A percentile compares a stretch with the other conserved stretches of the same genome.
Evolutionary conservation across 352 stramenopile species (phyloP).

Genomic region (Pythium dissimile): DNA sequence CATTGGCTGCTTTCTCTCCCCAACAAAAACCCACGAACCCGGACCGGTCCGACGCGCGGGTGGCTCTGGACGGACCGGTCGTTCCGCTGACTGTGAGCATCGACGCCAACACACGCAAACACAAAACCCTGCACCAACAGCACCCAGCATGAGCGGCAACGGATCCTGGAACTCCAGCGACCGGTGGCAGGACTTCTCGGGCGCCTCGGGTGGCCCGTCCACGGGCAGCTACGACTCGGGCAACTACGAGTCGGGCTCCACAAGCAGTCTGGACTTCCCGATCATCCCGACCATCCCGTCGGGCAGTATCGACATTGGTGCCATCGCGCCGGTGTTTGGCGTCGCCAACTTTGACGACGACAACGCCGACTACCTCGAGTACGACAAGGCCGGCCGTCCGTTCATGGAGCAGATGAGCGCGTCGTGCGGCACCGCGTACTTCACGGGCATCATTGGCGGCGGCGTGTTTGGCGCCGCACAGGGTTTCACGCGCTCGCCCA

Average conservation of each 20-base stretch:
- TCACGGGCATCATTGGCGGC: conserved; percentile 80
- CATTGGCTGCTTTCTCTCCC: too few relatives aligned
- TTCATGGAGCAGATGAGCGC: conserved; percentile 84
- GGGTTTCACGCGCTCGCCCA: conserved; percentile 69
- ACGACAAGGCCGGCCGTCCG: conserved; percentile 77
- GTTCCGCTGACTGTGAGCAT: background rate
- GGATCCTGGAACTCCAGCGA: conserved; percentile 69
- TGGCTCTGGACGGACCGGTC: conserved; percentile 7
- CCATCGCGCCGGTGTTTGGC: conserved; percentile 85
- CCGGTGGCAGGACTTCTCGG: conserved; percentile 68
- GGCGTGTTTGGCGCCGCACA: conserved; percentile 61
- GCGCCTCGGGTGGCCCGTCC: conserved; percentile 18
- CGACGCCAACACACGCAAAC: conserved; percentile 8
- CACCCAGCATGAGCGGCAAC: conserved; percentile 32
- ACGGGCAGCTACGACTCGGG: conserved; percentile 59
- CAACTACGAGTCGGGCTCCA: conserved; percentile 45
- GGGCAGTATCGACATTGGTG: conserved; percentile 72
- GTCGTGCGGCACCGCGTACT: conserved; percentile 79
- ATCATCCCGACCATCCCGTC: conserved; percentile 73
- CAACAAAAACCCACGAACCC: too few relatives aligned
- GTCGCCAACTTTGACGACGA: conserved; percentile 76
- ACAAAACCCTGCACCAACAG: too few relatives aligned
- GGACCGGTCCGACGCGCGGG: conserved; percentile 11
- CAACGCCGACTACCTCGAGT: conserved; percentile 80
- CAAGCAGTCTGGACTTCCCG: conserved; percentile 60